Evolutionary conservation across 1,139 yeast species (phyloP).

Genomic region (Kazachstania sp.): DNA sequence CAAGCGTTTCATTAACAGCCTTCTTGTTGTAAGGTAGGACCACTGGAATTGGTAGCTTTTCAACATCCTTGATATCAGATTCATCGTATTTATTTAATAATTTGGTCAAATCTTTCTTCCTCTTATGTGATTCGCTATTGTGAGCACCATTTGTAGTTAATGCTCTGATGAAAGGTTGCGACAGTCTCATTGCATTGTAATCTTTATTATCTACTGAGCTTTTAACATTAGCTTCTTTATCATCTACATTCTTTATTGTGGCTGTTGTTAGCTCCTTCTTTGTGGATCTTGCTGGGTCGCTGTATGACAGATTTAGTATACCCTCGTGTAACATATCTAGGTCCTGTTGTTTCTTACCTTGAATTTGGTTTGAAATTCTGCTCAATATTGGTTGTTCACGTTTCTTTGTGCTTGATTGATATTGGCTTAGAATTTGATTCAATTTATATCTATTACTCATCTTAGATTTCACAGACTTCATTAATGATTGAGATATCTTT

Average conservation of each 20-base stretch:
- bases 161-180: neutral
- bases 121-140: neutral
- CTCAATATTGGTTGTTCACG: slow-evolving; percentile 30
- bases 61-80: slow-evolving; percentile 17
- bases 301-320: neutral
- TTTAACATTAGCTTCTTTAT: too few relatives aligned
- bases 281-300: neutral
- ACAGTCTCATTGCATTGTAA: neutral
- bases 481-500: slow-evolving; percentile 32
- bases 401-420: slow-evolving; percentile 24
- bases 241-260: neutral
- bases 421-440: slow-evolving; percentile 25
- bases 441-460: slow-evolving; percentile 29
- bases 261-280: neutral
- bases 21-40: slow-evolving; percentile 8
- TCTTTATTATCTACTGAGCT: neutral
- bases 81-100: slow-evolving; percentile 22
- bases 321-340: slow-evolving; percentile 4
- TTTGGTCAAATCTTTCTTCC: neutral
- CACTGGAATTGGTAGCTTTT: slow-evolving; percentile 27
- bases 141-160: neutral
- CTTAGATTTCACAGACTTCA: slow-evolving; percentile 26
- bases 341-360: slow-evolving; percentile 14
- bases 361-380: slow-evolving; percentile 22
- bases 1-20: neutral